Base-by-base conservation (phyloP, 2,329 filamentous ascomycete genomes). In the Epichloe scottii region DNA sequence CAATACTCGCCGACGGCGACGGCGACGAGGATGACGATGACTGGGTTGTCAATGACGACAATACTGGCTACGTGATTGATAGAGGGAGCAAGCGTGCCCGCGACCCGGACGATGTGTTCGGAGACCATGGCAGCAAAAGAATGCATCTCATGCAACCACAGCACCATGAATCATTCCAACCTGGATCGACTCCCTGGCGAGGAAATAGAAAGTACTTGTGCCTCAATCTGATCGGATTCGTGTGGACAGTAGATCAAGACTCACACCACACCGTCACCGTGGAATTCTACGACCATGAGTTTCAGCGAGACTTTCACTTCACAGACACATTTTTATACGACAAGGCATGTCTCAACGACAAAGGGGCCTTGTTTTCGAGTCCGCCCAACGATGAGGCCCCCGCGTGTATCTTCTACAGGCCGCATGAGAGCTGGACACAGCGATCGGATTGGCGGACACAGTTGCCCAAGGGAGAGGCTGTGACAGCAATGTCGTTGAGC, bases 241-340 rank as follows among this genome's bases (percentile, higher is more conserved):
- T 96, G 8, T 98, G 93, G 89, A 97, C 91, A 0, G 88, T 98
- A 17, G 87, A 95, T 59, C 93, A 98, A 67, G 90, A 96, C 62
- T 87, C 85, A 0, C 85, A 91, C 59, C 82, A 97, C 64, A 98
- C 93, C 2, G 84, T 98, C 11, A 96, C 90, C 0, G 90, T 97
- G 2, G 93, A 97, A 61, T 98, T 98, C 65, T 96, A 97, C 65
- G 94, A 98, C 66, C 85, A 89, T 53, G 89, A 95, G 58, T 83
- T 86, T 53, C 86, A 95, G 64, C 80, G 91, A 46, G 89, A 97
- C 65, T 96, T 96, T 61, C 93, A 97, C 70, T 97, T 98, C 65
- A 97, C 90, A 12, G 93, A 98, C 64, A 91, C 89, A 1, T 96
- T 89, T 63, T 76, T 89, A 4, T 97, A 97, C 68, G 93, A 98